Conservation (phyloP, 2,329 filamentous ascomycete genomes). For the Nothophoma quercina region DNA sequence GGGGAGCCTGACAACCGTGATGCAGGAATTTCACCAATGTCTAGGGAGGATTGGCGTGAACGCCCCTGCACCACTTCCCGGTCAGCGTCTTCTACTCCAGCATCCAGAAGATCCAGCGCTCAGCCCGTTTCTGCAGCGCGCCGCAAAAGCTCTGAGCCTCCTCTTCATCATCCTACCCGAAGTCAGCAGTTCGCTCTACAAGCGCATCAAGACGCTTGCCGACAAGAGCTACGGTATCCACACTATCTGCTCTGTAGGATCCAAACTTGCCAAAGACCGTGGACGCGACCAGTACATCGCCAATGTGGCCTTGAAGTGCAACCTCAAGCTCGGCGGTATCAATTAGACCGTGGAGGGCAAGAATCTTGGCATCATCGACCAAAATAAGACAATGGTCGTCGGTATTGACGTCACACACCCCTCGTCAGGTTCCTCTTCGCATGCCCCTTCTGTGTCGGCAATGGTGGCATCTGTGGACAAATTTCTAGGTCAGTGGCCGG, state of each 20-base stretch:
- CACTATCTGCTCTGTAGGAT: constrained; percentile 31
- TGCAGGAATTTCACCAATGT: constrained; percentile 17
- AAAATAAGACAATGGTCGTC: constrained; percentile 80
- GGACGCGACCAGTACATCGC: constrained; percentile 38
- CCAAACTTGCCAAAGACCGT: constrained; percentile 48
- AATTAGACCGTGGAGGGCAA: constrained; percentile 65
- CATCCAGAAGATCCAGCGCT: not conserved
- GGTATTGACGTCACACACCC: constrained; percentile 91
- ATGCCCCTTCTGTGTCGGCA: constrained; percentile 76
- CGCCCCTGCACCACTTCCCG: constrained; percentile 4
- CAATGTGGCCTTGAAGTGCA: constrained; percentile 64
- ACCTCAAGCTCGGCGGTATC: constrained; percentile 53
- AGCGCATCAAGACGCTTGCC: constrained; percentile 32
- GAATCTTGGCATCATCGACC: constrained; percentile 63
- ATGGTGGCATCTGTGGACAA: constrained; percentile 78
- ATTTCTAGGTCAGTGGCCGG: constrained; percentile 78
- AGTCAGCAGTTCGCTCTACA: constrained; percentile 26
- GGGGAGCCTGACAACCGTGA: not conserved
- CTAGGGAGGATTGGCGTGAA: constrained; percentile 21
- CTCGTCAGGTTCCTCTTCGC: constrained; percentile 65
- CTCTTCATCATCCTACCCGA: constrained; percentile 28
- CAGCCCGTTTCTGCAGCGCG: not conserved
- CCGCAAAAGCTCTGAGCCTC: not conserved
- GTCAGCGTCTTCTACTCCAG: not conserved
- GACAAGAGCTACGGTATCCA: constrained; percentile 32